Evolutionary conservation across 345 rosid genomes (phyloP), one percentile per base, ranked within the genome.

Genomic region (Eucalyptus polybractea): DNA sequence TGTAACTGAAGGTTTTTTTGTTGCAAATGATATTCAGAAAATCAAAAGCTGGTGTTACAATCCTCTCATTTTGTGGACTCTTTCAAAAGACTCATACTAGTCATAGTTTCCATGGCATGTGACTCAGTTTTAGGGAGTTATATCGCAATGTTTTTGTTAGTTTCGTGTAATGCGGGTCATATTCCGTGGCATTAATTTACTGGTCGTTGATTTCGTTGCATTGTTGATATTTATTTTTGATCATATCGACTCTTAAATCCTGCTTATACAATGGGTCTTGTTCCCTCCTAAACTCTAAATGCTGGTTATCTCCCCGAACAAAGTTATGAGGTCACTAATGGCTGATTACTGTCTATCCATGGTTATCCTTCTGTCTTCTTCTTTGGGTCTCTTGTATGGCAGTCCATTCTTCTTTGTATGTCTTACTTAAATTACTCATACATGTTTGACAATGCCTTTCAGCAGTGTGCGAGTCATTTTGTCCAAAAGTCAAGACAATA

Each of bases 401-500:
- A 44, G 37, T 88, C 27, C 51, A 17, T 33, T 27, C 47, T 44
- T 69, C 29, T 87, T 87, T 62, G 44, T 56, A 13, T 29, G 45
- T 62, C 44, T 51, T 12, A 3, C 33, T 40, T 29, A n/a, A 22
- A 14, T 56, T 24, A 37, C 83, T 76, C 45, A 76, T 76, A 37
- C 45, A 37, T 76, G 83, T 76, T 76, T 76, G 27, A 37, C 83
- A 21, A 72, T 76, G 83, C 47, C 69, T 80, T 65, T 86, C 85
- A 8, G 47, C 90, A 95, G 95, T 89, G 89, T 91, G 31, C 87
- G 90, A 6, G 65, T 91, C 31, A 29, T 90, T 47, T 89, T 91
- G 90, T 91, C 94, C 33, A 93, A 93, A 89, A 94, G 94, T 62
- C 94, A 90, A 42, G 94, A 96, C 60, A 93, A 89, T 88, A 89